Evolutionary conservation across 225 moss, liverwort and hornwort species (phyloP), one percentile per base, ranked within the genome.

Genomic region (Lunularia cruciata): DNA sequence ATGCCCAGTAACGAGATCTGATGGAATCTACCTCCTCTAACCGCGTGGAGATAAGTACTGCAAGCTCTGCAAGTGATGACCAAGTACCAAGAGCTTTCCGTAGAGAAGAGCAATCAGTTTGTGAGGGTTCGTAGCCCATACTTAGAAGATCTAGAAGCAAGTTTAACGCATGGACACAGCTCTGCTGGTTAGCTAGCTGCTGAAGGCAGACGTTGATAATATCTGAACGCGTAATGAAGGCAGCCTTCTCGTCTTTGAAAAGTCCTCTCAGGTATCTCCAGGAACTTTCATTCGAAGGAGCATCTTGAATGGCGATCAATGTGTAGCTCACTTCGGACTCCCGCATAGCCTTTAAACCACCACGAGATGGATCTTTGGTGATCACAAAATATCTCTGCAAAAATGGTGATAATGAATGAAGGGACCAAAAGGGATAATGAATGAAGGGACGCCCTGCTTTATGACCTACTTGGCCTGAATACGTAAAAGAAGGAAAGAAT

Each of bases 221-320:
- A 70, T 74, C 74, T 56, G 79, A 39, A 47, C 89, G 72, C 32
- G 71, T 60, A 26, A 72, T 70, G 28, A 98, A 54, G 16, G 79
- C 77, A 32, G 67, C 67, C 72, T 91, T 88, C 47, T 89, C 85
- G 32, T 86, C 83, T 53, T 71, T 54, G 65, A 93, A 98, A 67
- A 98, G 84, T 25, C 98, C 98, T 76, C 85, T 86, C 43, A 98
- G 73, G 57, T 98, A 98, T 76, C 98, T 91, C 98, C 98, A 98
- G 63, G 98, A 64, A 69, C 98, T 93, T 84, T 98, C 98, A 60
- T 98, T 98, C 38, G 79, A 48, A 38, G 98, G 91, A 40, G 53
- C 70, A 71, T 71, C 68, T 64, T 73, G 82, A 58, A 93, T 88
- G 30, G 88, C 83, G 46, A 70, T 79, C 36, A 86, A 72, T 23